Percentiles rank a stretch among this genome's conserved stretches.
These are phyloP conservation scores for Byssoonygena ceratinophila DNA, from an alignment of 2,329 filamentous ascomycete species.

Conservation along the genomic window DNA sequence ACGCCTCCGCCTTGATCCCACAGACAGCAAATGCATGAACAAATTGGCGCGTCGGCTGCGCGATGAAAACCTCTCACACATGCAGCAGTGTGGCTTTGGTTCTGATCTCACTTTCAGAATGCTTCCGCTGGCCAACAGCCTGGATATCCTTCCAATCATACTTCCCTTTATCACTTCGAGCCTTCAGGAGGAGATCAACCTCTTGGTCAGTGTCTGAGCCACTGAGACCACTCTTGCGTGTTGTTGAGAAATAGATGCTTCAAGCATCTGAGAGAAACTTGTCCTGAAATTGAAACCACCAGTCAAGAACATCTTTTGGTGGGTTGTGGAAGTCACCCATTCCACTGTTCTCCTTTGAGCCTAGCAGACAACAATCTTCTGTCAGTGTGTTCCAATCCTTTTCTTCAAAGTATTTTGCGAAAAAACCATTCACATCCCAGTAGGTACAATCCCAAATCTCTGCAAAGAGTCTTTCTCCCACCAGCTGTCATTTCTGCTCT, in stretches of 20 bases:
- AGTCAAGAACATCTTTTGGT: slow-evolving; percentile 13
- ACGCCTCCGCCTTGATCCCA: slow-evolving; percentile 22
- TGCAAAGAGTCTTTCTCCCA: slow-evolving; percentile 17
- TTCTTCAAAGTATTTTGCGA: slow-evolving; percentile 19
- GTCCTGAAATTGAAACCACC: slow-evolving; percentile 17
- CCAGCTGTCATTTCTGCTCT: slow-evolving; percentile 17
- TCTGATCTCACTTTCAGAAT: slow-evolving; percentile 2
- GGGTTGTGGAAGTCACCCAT: slow-evolving; percentile 15
- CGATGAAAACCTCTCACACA: slow-evolving; percentile 12
- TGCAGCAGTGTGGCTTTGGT: slow-evolving; percentile 17
- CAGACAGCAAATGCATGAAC: slow-evolving; percentile 25
- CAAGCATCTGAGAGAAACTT: slow-evolving; percentile 14
- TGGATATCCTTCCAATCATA: slow-evolving; percentile 18
- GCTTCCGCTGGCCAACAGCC: slow-evolving; percentile 17
- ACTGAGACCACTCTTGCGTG: slow-evolving; percentile 3
- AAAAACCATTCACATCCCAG: slow-evolving; percentile 17
- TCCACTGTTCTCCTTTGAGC: neutral
- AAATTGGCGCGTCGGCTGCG: slow-evolving; percentile 25
- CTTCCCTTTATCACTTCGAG: neutral
- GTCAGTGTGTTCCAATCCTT: slow-evolving; percentile 15
- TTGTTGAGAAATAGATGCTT: slow-evolving; percentile 12
- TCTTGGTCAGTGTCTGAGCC: slow-evolving; percentile 16
- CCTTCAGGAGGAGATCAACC: slow-evolving; percentile 18
- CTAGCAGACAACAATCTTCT: slow-evolving; percentile 8
- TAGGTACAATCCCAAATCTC: slow-evolving; percentile 17